These are phyloP conservation scores for Ophioceras dolichostomum DNA, from an alignment of 2,329 filamentous ascomycete genomes.

Conservation along the genomic window DNA sequence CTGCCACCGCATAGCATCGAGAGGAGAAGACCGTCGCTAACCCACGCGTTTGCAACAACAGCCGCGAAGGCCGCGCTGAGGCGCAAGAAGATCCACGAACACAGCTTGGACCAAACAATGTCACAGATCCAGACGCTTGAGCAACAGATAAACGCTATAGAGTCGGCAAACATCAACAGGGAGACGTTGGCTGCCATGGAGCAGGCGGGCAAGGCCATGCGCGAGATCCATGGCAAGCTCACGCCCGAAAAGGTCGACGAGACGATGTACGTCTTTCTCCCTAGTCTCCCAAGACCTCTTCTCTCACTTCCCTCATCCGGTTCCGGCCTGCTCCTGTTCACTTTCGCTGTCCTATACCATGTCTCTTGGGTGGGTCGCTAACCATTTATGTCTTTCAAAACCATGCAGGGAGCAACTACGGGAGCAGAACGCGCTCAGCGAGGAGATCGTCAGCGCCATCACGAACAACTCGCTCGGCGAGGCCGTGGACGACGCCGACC, in stretches of 20 bases:
- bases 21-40: conserved; percentile 7
- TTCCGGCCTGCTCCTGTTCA: neutral
- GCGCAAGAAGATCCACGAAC: conserved; percentile 90
- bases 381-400: neutral
- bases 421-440: conserved; percentile 84
- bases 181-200: conserved; percentile 93
- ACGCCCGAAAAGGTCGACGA: conserved; percentile 91
- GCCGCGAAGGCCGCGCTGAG: conserved; percentile 82
- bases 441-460: conserved; percentile 84
- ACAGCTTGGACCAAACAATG: conserved; percentile 80
- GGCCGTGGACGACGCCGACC: conserved; percentile 69
- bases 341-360: conserved; percentile 3
- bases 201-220: conserved; percentile 81
- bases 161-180: conserved; percentile 97
- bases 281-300: conserved; percentile 1
- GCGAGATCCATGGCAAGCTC: conserved; percentile 79
- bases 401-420: conserved; percentile 69
- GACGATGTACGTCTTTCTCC: conserved; percentile 60
- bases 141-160: conserved; percentile 91
- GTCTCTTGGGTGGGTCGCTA: too few species aligned
- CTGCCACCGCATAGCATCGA: too few species aligned
- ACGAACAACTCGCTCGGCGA: conserved; percentile 56
- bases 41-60: conserved; percentile 27
- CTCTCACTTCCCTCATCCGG: neutral
- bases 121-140: conserved; percentile 87